These are phyloP conservation scores for Phaffia rhodozyma DNA, from an alignment of 1,284 basidiomycete genomes.

Conservation along the genomic window DNA sequence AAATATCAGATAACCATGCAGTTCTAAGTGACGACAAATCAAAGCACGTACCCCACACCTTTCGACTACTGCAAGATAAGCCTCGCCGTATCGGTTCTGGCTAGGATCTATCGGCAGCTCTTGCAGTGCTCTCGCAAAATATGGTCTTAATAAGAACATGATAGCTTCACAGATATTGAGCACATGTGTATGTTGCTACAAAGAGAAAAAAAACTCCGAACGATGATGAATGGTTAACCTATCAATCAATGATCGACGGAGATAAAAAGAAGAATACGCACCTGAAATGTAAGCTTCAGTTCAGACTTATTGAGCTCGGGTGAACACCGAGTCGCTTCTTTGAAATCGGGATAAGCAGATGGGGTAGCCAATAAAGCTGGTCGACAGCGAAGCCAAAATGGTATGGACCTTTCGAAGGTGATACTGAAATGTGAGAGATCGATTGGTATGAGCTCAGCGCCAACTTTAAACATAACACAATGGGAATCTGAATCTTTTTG, in stretches of 20 bases:
- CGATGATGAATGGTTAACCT: background rate
- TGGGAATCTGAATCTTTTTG: background rate
- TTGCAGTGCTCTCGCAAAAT: conserved; percentile 27
- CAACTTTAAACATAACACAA: no score
- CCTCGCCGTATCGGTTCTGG: conserved; percentile 22
- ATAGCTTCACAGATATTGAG: conserved; percentile 25
- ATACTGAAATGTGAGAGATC: background rate
- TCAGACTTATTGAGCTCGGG: conserved; percentile 22
- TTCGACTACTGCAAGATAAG: conserved; percentile 26
- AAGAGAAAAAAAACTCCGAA: background rate
- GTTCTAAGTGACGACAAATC: no score
- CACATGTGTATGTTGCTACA: conserved; percentile 25
- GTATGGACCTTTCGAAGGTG: conserved; percentile 23
- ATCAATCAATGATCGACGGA: background rate
- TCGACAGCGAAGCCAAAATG: conserved; percentile 24
- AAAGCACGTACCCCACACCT: conserved; percentile 23
- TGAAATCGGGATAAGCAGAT: conserved; percentile 21
- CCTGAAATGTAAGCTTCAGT: conserved; percentile 23
- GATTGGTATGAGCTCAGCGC: background rate
- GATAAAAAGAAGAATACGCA: background rate
- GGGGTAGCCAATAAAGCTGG: conserved; percentile 22
- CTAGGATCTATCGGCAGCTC: conserved; percentile 25
- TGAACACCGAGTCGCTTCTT: conserved; percentile 18
- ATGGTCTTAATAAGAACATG: conserved; percentile 26
- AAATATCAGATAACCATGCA: no score